Conservation (phyloP, 2,329 filamentous ascomycete species). For the Bimuria novae-zelandiae region DNA sequence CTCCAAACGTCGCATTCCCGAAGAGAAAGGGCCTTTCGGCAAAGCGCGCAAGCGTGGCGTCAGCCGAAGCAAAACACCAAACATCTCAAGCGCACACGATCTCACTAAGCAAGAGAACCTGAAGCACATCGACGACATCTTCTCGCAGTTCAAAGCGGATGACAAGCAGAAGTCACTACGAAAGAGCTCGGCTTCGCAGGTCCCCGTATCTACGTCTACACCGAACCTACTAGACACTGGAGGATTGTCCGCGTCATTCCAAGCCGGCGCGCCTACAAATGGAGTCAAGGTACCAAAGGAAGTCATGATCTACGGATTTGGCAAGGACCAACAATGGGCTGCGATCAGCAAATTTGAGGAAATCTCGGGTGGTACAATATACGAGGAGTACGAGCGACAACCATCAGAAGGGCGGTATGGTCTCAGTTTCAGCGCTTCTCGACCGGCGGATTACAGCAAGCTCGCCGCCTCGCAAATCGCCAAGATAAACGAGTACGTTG, state of each 20-base stretch:
- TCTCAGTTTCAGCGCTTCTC: constrained; percentile 71
- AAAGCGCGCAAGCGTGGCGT: constrained; percentile 53
- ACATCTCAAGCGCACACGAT: constrained; percentile 63
- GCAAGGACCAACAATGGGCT: constrained; percentile 72
- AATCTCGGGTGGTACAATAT: constrained; percentile 77
- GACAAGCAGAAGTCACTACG: constrained; percentile 35
- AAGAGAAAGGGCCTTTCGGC: constrained; percentile 67
- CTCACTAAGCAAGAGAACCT: constrained; percentile 51
- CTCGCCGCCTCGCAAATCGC: constrained; percentile 74
- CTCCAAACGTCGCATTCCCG: constrained; percentile 57
- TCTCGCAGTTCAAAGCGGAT: constrained; percentile 42
- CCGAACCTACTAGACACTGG: constrained; percentile 38
- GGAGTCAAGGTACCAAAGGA: constrained; percentile 68
- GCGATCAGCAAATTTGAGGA: constrained; percentile 88
- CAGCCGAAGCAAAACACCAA: constrained; percentile 60
- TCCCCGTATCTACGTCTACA: constrained; percentile 39
- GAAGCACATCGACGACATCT: constrained; percentile 54
- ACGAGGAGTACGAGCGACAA: constrained; percentile 89
- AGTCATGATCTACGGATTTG: constrained; percentile 84
- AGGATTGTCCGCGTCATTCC: constrained; percentile 34
- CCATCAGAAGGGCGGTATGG: constrained; percentile 76
- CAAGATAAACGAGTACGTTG: constrained; percentile 79
- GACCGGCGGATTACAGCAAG: constrained; percentile 67
- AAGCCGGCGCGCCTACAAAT: constrained; percentile 37
- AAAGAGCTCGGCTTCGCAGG: constrained; percentile 21